Conservation (phyloP, 2,329 filamentous ascomycete species). For the Diaporthe sp. region DNA sequence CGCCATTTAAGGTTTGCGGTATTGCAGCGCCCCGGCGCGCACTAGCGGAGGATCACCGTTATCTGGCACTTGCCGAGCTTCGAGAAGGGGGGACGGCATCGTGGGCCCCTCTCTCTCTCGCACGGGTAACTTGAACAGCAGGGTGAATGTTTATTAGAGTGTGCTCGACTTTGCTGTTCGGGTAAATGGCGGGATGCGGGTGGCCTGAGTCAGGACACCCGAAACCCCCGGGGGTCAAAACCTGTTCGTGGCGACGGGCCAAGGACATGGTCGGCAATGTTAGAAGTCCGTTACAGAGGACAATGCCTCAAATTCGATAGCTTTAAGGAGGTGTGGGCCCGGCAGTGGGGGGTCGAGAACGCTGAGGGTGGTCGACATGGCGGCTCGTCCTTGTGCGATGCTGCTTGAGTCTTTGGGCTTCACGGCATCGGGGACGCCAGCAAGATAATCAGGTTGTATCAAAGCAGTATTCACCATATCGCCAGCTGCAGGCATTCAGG, state of each 20-base stretch:
- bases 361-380: neutral
- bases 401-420: neutral
- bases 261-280: conserved; percentile 14
- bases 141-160: conserved; percentile 10
- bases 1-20: conserved; percentile 20
- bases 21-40: conserved; percentile 19
- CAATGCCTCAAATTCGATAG: neutral
- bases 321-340: conserved; percentile 15
- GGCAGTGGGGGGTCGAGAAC: neutral
- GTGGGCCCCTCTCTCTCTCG: neutral
- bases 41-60: conserved; percentile 23
- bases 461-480: neutral
- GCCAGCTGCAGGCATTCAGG: neutral
- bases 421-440: neutral
- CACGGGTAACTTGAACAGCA: neutral
- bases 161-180: neutral
- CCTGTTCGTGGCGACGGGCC: conserved; percentile 22
- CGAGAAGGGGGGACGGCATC: conserved; percentile 16
- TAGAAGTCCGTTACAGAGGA: neutral
- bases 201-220: conserved; percentile 8
- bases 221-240: conserved; percentile 20
- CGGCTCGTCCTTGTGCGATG: neutral
- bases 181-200: neutral
- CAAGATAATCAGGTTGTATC: conserved; percentile 10
- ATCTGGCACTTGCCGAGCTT: conserved; percentile 26